A percentile compares a stretch with the other conserved stretches of the same genome.
These are phyloP conservation scores for Suillus subalutaceus DNA, from an alignment of 768 basidiomycete genomes.

Conservation along the genomic window DNA sequence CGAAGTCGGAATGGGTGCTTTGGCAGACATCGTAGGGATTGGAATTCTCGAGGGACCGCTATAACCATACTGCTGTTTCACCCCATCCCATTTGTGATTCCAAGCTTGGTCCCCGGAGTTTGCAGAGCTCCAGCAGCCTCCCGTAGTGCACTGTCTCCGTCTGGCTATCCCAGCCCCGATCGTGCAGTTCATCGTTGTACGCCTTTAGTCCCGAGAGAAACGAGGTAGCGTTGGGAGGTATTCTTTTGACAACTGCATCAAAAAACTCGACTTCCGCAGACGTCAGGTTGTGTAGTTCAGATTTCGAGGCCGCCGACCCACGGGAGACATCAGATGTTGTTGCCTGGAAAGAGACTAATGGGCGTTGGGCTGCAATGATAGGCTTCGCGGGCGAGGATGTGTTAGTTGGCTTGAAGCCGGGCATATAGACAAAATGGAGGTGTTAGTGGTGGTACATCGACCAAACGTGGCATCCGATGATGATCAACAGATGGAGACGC, in stretches of 20 bases:
- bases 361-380: constrained; percentile 22
- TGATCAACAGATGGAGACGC: constrained; percentile 16
- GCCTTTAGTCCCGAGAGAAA: constrained; percentile 85
- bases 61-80: constrained; percentile 60
- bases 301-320: constrained; percentile 41
- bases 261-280: constrained; percentile 67
- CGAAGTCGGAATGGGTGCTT: constrained; percentile 16
- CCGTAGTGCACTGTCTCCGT: constrained; percentile 81
- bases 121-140: constrained; percentile 81
- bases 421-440: constrained; percentile 35
- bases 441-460: constrained; percentile 9
- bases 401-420: constrained; percentile 48
- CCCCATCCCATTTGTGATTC: constrained; percentile 78
- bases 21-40: constrained; percentile 22
- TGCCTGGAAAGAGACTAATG: constrained; percentile 11
- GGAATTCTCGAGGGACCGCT: constrained; percentile 21
- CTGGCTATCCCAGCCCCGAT: constrained; percentile 74
- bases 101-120: constrained; percentile 78
- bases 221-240: constrained; percentile 67
- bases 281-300: constrained; percentile 55
- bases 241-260: constrained; percentile 73
- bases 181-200: constrained; percentile 77
- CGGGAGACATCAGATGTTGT: constrained; percentile 41
- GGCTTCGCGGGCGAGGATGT: constrained; percentile 49
- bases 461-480: constrained; percentile 4